A percentile compares a stretch with the other conserved stretches of the same genome.
Evolutionary conservation across 257 asterid genomes (phyloP).

Genomic region (Rubia yunnanensis): DNA sequence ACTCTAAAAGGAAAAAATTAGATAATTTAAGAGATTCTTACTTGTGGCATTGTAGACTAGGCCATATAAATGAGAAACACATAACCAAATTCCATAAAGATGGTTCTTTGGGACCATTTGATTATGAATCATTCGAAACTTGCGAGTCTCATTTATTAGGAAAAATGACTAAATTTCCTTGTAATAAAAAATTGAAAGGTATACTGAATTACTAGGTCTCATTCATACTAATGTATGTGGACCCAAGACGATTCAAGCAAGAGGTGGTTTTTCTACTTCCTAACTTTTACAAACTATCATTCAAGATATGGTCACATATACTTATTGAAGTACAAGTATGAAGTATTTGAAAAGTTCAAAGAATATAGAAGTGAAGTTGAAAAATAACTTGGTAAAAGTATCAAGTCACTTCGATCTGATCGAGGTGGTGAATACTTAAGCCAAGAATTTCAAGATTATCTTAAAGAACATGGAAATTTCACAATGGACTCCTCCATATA

Average conservation of each 20-base stretch:
- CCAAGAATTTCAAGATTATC: background rate
- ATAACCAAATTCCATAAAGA: background rate
- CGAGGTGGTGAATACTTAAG: background rate
- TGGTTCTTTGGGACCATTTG: background rate
- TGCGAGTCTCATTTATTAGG: background rate
- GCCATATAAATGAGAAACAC: background rate
- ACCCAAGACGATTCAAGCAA: no score
- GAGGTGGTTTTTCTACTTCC: no score
- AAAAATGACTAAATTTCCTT: background rate
- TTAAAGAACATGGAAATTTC: no score
- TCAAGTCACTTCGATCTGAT: background rate
- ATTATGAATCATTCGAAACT: background rate
- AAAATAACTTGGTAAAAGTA: background rate
- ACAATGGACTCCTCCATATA: background rate
- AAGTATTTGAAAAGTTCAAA: background rate
- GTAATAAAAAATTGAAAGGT: background rate
- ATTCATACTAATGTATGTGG: no score
- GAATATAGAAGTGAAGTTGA: background rate
- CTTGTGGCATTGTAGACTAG: background rate
- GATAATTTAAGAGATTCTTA: background rate
- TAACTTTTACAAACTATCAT: no score
- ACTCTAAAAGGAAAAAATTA: background rate
- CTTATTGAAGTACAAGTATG: background rate
- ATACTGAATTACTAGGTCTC: no score
- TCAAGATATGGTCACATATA: no score